Evolutionary conservation across 768 basidiomycete species (phyloP), one percentile per base, ranked within the genome.

Genomic region (Pilatotrama ljubarskyi): DNA sequence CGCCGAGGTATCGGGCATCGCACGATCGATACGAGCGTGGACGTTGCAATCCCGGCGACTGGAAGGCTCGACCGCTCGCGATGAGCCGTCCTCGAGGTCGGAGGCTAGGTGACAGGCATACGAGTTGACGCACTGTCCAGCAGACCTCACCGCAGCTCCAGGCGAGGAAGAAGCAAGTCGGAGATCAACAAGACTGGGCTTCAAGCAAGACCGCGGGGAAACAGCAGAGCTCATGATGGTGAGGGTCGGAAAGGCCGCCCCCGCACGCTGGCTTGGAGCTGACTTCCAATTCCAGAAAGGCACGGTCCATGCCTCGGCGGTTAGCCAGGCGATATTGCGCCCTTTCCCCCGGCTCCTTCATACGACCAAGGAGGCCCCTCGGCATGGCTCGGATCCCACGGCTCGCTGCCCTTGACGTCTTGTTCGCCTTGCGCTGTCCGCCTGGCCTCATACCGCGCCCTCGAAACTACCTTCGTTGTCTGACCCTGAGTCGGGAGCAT

Each of bases 281-380:
- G 49, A 43, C 48, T 58, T 58, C 57, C 29, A 51, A 51, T 43
- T 51, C 40, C 40, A 58, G 58, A 59, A 51, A 43, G 57, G 50
- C 50, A 46, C 57, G 49, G 41, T 18, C 41, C 32, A 44, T 58
- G 20, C 50, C 42, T 25, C 43, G 58, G 57, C 43, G 58, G 58
- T 36, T 46, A 44, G 35, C 17, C 35, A 13, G 35, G 13, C 22
- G 0, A 25, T 14, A n/a, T 40, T 18, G 11, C 25, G 35, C 26
- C 25, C 24, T 7, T n/a, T 14, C 37, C 38, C 38, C 38, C 51
- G 14, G 38, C 51, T 2, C 37, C 51, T 37, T 35, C 35, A 38
- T 3, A n/a, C 48, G 48, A 32, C 48, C 32, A 36, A 35, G 48
- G 48, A 51, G 42, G 18, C 20, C 20, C 43, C 42, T 20, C 17